Conservation (phyloP, 2,329 filamentous ascomycete species). For the Thelonectria rubi region DNA sequence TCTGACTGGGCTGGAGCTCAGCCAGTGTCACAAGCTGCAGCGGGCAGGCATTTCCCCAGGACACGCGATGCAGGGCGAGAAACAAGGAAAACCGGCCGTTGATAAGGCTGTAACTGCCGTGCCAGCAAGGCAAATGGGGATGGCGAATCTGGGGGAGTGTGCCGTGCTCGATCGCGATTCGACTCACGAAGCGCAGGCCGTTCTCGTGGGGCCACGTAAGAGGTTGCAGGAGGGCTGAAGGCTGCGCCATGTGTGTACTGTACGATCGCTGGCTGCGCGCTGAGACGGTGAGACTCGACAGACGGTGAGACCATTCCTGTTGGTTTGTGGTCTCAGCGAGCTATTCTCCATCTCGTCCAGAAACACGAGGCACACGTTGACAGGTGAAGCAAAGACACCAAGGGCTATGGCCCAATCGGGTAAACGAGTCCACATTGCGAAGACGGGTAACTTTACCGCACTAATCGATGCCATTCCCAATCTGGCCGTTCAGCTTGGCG, state of each 20-base stretch:
- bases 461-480: constrained; percentile 29
- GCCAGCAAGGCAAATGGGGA: constrained; percentile 17
- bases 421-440: constrained; percentile 19
- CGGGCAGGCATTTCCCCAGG: constrained; percentile 22
- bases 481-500: not conserved
- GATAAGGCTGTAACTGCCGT: constrained; percentile 24
- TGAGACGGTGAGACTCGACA: not conserved
- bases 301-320: not conserved
- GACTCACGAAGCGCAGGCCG: constrained; percentile 14
- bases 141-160: constrained; percentile 20
- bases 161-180: constrained; percentile 19
- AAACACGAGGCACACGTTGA: not conserved
- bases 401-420: constrained; percentile 10
- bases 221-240: constrained; percentile 22
- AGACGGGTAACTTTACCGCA: constrained; percentile 15
- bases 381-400: not conserved
- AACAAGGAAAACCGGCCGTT: constrained; percentile 15
- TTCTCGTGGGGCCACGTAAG: constrained; percentile 7
- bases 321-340: not conserved
- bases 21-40: not conserved
- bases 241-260: constrained; percentile 4
- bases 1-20: not conserved
- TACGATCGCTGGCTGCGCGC: not conserved
- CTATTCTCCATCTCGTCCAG: not conserved
- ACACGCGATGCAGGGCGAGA: constrained; percentile 14